Conservation (phyloP, 768 basidiomycete genomes). For the Hysterangium stoloniferum region DNA sequence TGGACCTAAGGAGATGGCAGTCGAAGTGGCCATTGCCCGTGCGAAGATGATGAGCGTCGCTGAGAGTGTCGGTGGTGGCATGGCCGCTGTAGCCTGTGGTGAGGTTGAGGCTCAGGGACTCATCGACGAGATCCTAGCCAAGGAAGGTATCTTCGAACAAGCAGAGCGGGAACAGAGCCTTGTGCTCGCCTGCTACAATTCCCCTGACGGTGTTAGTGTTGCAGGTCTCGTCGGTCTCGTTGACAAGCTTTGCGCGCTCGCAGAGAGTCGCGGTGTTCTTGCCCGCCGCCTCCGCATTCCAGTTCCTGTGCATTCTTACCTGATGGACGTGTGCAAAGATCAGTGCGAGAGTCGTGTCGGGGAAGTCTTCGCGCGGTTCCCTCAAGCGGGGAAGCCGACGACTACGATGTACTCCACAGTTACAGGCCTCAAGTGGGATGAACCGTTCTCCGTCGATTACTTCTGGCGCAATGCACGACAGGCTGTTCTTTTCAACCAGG, state of each 20-base stretch:
- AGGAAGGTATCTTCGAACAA: conserved; percentile 14
- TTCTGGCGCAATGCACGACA: conserved; percentile 33
- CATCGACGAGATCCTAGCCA: conserved; percentile 20
- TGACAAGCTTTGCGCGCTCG: conserved; percentile 25
- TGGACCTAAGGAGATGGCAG: conserved; percentile 30
- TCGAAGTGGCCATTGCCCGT: conserved; percentile 37
- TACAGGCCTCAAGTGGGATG: conserved; percentile 21
- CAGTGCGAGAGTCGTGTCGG: conserved; percentile 23
- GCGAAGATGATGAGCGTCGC: conserved; percentile 28
- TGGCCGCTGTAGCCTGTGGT: conserved; percentile 38
- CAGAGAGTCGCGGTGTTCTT: conserved; percentile 23
- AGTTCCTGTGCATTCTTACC: conserved; percentile 31
- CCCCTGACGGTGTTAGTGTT: conserved; percentile 29
- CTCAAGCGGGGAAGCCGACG: conserved; percentile 21
- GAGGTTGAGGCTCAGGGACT: conserved; percentile 23
- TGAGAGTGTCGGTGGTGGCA: conserved; percentile 30
- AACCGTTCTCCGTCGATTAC: conserved; percentile 29
- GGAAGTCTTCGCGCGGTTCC: conserved; percentile 28
- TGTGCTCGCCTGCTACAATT: conserved; percentile 36
- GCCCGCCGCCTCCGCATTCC: conserved; percentile 31
- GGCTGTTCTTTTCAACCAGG: conserved; percentile 31
- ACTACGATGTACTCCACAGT: conserved; percentile 32
- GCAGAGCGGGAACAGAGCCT: conserved; percentile 4
- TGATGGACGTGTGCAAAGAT: conserved; percentile 31
- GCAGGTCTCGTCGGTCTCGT: conserved; percentile 25